Evolutionary conservation across 1,284 basidiomycete genomes (phyloP), one percentile per base, ranked within the genome.

Genomic region (Puccinia brachypodii): DNA sequence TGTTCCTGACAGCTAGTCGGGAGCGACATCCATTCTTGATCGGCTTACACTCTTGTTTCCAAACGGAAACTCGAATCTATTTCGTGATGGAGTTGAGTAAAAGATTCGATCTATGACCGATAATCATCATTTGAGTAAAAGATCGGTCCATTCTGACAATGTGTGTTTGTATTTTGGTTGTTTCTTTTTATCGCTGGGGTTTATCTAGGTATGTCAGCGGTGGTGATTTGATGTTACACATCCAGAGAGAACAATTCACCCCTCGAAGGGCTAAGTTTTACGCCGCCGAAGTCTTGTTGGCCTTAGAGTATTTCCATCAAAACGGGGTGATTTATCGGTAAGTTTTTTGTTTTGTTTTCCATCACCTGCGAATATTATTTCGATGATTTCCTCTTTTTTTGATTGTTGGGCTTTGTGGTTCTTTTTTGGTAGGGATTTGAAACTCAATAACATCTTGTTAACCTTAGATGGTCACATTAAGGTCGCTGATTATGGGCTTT

Each of bases 391-490:
- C 13, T 22, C n/a, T 72, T 16, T 53, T 72, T 50, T 72, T 50
- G 36, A 68, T 40, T 44, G 13, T 71, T 64, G 50, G 71, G 31
- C 79, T 71, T n/a, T 53, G 8, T 25, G 56, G 9, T 47, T 71
- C 28, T 76, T 2, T 6, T 33, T 73, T 8, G 78, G 60, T 85
- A 95, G 94, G 83, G 97, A 99, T 89, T 88, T 99, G 86, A 99
- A 99, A 88, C 90, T 99, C 76, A 97, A 99, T 87, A 99, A 99
- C 87, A 99, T 99, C 85, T 89, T 99, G 80, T 88, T 99, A 85
- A 98, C 96, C 11, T 89, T 98, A 58, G 97, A 99, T 84, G 97
- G 97, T 0, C 97, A 99, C 86, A 93, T 99, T 86, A 99, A 99
- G 87, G 95, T 99, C 25, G 97, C 95, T 78, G 97, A 99, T 89